Evolutionary conservation across 2,329 filamentous ascomycete genomes (phyloP), one percentile per base, ranked within the genome.

Genomic region (Aspergillus pseudonomiae): DNA sequence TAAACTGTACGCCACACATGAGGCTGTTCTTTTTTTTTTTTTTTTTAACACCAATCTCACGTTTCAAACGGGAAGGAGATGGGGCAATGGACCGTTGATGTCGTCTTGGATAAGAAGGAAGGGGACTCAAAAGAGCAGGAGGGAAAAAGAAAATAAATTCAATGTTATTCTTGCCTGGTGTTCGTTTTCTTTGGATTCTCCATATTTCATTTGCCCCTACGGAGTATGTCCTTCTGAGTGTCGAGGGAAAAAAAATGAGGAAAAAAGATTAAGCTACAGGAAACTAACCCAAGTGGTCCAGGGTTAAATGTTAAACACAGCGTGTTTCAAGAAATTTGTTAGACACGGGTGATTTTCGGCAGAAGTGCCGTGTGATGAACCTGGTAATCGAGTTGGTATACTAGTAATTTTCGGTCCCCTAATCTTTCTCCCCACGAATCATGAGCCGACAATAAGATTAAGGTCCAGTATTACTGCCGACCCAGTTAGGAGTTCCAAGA

Each of bases 301-400:
- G 32, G 52, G 52, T 39, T 55, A 16, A 39, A 55, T 39, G 12
- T 55, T 55, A 55, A 55, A 55, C 52, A 39, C n/a, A 26, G n/a
- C 12, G 12, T 26, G 52, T 55, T 55, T 55, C 52, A 55, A 39
- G 21, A 39, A 26, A 32, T 52, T 52, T 55, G 52, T 24, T 12
- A 39, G 32, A 32, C 19, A 55, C 52, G 52, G 52, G 21, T 39
- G 52, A 55, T 55, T 55, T 55, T 55, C 52, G 52, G 52, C 52
- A 55, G 52, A 55, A 55, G 36, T 55, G 52, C 52, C 52, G 52
- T 54, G 52, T 36, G 34, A 16, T 36, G 19, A 26, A n/a, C n/a
- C 12, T 41, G 39, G 39, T 41, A 41, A 19, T 41, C 19, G 39
- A 19, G 16, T 41, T 41, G 39, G 6, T 41, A 24, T 24, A 24